These are phyloP conservation scores for Barnettozyma hawaiiensis DNA, from an alignment of 1,139 yeast species.

Conservation along the genomic window DNA sequence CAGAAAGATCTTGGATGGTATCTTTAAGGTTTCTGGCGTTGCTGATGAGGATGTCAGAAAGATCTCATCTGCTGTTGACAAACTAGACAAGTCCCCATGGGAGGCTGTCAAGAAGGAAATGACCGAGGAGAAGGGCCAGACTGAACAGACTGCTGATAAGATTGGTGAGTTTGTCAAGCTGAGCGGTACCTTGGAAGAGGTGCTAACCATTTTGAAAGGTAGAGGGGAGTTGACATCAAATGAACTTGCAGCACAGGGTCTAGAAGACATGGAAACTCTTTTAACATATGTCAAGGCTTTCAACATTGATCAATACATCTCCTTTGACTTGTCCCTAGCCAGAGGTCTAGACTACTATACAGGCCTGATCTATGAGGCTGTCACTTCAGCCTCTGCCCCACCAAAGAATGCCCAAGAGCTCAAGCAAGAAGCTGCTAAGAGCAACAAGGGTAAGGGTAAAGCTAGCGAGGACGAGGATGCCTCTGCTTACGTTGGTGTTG, in stretches of 20 bases:
- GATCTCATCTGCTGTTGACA: constrained; percentile 92
- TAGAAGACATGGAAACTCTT: constrained; percentile 70
- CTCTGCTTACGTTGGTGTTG: constrained; percentile 94
- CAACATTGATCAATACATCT: constrained; percentile 54
- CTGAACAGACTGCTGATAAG: constrained; percentile 85
- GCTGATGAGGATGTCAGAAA: constrained; percentile 89
- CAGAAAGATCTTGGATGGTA: constrained; percentile 92
- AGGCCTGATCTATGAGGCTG: constrained; percentile 93
- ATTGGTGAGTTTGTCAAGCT: constrained; percentile 89
- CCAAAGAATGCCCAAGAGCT: constrained; percentile 70
- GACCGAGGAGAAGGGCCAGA: constrained; percentile 82
- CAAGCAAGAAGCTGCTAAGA: constrained; percentile 34
- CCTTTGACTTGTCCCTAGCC: constrained; percentile 90
- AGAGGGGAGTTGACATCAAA: constrained; percentile 57
- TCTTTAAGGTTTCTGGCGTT: constrained; percentile 93
- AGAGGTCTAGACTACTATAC: constrained; percentile 97
- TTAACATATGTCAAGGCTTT: constrained; percentile 80
- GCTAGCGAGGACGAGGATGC: constrained; percentile 71
- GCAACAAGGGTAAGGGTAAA: constrained; percentile 21
- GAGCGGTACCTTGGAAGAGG: constrained; percentile 70
- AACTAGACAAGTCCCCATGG: constrained; percentile 94
- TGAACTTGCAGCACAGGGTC: constrained; percentile 71
- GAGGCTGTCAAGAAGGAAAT: constrained; percentile 87
- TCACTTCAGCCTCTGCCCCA: constrained; percentile 91
- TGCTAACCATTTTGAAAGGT: constrained; percentile 48